Conservation (phyloP, 495 filamentous ascomycete genomes). For the Rusavskia elegans region DNA sequence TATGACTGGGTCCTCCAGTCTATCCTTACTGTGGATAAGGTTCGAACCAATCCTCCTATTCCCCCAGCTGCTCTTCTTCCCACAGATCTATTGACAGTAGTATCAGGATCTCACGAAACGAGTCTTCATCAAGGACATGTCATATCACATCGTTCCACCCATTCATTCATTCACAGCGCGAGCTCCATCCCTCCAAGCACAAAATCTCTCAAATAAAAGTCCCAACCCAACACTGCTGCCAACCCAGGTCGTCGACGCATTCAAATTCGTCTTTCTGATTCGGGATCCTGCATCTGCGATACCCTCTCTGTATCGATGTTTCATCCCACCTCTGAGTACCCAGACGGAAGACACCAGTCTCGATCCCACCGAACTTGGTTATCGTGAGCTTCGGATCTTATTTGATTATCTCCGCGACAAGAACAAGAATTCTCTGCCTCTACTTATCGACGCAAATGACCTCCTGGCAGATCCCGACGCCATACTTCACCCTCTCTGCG, state of each 20-base stretch:
- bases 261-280: conserved; percentile 5
- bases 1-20: not conserved
- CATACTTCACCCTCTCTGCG: conserved; percentile 59
- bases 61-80: not conserved
- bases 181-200: conserved; percentile 2
- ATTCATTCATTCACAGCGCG: not conserved
- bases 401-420: conserved; percentile 1
- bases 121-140: conserved; percentile 5
- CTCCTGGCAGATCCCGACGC: conserved; percentile 62
- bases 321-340: not conserved
- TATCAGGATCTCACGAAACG: not conserved
- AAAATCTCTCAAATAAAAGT: not conserved
- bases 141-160: conserved; percentile 1
- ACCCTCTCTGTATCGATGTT: conserved; percentile 3
- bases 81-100: not conserved
- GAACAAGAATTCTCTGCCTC: not conserved
- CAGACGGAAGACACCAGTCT: not conserved
- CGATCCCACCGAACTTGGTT: not conserved
- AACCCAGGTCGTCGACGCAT: not conserved
- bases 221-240: conserved; percentile 4
- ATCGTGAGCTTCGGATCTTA: conserved; percentile 1
- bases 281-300: not conserved
- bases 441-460: conserved; percentile 77
- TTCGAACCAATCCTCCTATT: not conserved
- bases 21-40: not conserved